These are phyloP conservation scores for Batkoa obscura DNA, from an alignment of 371 early-diverging fungal genomes.

Conservation along the genomic window DNA sequence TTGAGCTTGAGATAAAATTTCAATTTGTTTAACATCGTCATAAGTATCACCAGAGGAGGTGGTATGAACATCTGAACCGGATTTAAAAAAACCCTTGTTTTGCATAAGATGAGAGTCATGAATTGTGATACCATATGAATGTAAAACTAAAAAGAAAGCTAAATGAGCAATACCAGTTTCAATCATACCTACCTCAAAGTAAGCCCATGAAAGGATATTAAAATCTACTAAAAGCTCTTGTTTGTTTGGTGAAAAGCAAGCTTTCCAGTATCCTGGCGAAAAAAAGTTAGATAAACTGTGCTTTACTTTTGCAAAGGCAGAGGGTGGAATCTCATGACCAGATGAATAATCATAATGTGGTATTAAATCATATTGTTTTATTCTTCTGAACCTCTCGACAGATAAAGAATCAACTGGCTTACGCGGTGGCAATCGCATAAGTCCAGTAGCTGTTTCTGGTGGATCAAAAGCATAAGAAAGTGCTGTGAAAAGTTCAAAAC, in stretches of 20 bases:
- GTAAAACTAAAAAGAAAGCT: slow-evolving; percentile 55
- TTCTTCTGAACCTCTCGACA: slow-evolving; percentile 37
- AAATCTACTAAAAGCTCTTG: slow-evolving; percentile 75
- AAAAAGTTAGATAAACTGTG: slow-evolving; percentile 22
- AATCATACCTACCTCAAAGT: slow-evolving; percentile 71
- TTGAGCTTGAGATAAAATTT: slow-evolving; percentile 43
- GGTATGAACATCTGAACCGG: slow-evolving; percentile 21
- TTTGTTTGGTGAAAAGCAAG: slow-evolving; percentile 34
- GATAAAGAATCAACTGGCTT: slow-evolving; percentile 64
- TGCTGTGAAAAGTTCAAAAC: slow-evolving; percentile 76
- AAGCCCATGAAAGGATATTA: slow-evolving; percentile 61
- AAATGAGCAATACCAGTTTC: slow-evolving; percentile 49
- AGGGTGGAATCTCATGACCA: slow-evolving; percentile 23
- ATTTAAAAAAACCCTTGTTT: slow-evolving; percentile 22
- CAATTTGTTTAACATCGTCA: slow-evolving; percentile 25
- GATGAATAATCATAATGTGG: slow-evolving; percentile 23
- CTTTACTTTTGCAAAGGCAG: slow-evolving; percentile 12
- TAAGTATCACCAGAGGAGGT: slow-evolving; percentile 17
- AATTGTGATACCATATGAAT: slow-evolving; percentile 19
- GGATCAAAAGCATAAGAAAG: slow-evolving; percentile 82
- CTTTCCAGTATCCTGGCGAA: slow-evolving; percentile 35
- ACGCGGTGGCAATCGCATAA: slow-evolving; percentile 80
- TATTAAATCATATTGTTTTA: slow-evolving; percentile 20
- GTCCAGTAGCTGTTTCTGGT: slow-evolving; percentile 48
- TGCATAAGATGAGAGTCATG: neutral